Base-by-base conservation (phyloP, 371 early-diverging fungal species). In the Syncephalastrum racemosum region DNA sequence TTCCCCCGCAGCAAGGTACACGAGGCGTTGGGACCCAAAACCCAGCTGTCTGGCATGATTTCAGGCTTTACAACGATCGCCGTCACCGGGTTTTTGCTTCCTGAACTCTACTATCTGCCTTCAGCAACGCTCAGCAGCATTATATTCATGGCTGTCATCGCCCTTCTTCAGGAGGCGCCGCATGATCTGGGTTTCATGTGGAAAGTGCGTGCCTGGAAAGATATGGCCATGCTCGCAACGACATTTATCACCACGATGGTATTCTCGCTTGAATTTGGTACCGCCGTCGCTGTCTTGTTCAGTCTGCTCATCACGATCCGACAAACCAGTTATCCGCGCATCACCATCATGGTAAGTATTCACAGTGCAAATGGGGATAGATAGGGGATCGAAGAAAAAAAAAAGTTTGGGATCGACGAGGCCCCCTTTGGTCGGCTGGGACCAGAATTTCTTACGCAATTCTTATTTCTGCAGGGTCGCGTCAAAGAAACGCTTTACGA, bases 221-320 rank as follows among this genome's bases (percentile, higher is more conserved):
- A 96, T 60, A 63, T 93, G 50, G 77, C 84, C 0, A 66, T 95
- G 46, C 67, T 94, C 58, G 59, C 87, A 8, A 71, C 90, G 45
- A 92, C 90, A 4, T 93, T 93, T 66, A 53, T 82, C 1, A 73
- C 83, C 10, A 94, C 95, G 31, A 80, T 95, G 56, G 64, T 89
- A 2, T 79, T 91, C 15, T 91, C 91, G 0, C 80, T 94, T 24
- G 95, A 96, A 70, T 81, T 85, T 15, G 96, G 96, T 25, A 91
- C 92, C 1, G 68, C 94, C 46, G 68, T 95, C 49, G 89, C 93
- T 14, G 85, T 96, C 41, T 80, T 86, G 1, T 71, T 91, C 12
- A 90, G 91, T 20, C 75, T 96, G 50, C 63, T 95, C 47, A 80
- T 92, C 54, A 94, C 94, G n/a, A 84, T 96, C 53, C 87, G 89